Conservation (phyloP, 1,284 basidiomycete species). For the Boletellus deceptivus region DNA sequence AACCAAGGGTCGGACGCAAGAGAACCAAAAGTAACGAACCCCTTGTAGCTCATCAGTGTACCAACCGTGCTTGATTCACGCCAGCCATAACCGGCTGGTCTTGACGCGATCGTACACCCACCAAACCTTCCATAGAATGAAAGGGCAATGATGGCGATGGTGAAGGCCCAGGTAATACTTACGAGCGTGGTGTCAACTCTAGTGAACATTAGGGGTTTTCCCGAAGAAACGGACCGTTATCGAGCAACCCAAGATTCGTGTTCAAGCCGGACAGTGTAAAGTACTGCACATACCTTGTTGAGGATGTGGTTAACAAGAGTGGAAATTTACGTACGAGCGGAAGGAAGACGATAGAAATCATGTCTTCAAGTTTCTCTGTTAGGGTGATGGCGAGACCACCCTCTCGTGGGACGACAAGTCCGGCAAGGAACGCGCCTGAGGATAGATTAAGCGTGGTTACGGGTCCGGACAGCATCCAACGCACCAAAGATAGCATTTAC, state of each 20-base stretch:
- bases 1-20: neutral
- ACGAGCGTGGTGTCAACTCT: conserved; percentile 46
- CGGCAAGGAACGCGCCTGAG: conserved; percentile 80
- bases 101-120: conserved; percentile 71
- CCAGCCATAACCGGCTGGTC: conserved; percentile 66
- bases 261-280: conserved; percentile 85
- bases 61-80: conserved; percentile 87
- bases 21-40: conserved; percentile 44
- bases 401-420: conserved; percentile 87
- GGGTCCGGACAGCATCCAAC: conserved; percentile 15
- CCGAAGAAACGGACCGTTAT: conserved; percentile 48
- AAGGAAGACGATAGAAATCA: conserved; percentile 77
- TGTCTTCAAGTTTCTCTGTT: conserved; percentile 82
- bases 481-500: conserved; percentile 86
- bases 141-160: conserved; percentile 72
- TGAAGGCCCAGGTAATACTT: conserved; percentile 89
- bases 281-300: conserved; percentile 50
- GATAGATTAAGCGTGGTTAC: conserved; percentile 38
- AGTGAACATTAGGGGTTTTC: conserved; percentile 5
- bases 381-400: conserved; percentile 80
- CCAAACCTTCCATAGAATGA: conserved; percentile 85
- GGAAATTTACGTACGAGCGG: conserved; percentile 58
- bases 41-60: conserved; percentile 94
- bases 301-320: conserved; percentile 14
- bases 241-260: conserved; percentile 81